These are phyloP conservation scores for Neurospora sp. DNA, from an alignment of 495 filamentous ascomycete species.

Conservation along the genomic window DNA sequence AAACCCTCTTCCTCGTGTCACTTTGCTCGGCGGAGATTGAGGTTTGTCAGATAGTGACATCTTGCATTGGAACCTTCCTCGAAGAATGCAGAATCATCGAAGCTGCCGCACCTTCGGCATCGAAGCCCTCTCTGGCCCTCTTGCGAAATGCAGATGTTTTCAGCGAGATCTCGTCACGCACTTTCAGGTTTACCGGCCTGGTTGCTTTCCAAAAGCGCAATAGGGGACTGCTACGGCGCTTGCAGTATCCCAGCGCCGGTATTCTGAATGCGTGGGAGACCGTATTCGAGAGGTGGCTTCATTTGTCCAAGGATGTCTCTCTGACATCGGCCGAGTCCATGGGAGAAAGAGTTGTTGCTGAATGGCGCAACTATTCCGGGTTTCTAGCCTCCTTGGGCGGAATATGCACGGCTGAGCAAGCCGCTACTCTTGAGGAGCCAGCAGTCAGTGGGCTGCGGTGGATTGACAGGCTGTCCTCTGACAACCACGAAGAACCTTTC, in stretches of 20 bases:
- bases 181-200: conserved; percentile 52
- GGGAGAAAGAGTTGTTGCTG: conserved; percentile 43
- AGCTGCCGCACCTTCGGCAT: conserved; percentile 29
- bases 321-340: conserved; percentile 35
- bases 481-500: conserved; percentile 46
- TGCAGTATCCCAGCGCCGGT: conserved; percentile 48
- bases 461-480: conserved; percentile 51
- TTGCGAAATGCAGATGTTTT: conserved; percentile 52
- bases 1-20: conserved; percentile 49
- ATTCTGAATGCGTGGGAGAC: conserved; percentile 55
- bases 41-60: conserved; percentile 50
- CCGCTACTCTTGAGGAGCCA: conserved; percentile 42
- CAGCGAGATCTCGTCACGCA: conserved; percentile 48
- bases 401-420: conserved; percentile 51
- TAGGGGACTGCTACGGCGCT: conserved; percentile 44
- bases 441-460: conserved; percentile 46
- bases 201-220: conserved; percentile 58
- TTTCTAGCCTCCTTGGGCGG: conserved; percentile 58
- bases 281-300: conserved; percentile 51
- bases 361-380: conserved; percentile 58
- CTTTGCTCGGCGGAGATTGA: conserved; percentile 55
- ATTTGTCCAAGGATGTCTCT: conserved; percentile 48
- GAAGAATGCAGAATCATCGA: conserved; percentile 50
- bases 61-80: conserved; percentile 51
- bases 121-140: conserved; percentile 39